These are phyloP conservation scores for Lachnellula willkommii DNA, from an alignment of 2,329 filamentous ascomycete species.

Conservation along the genomic window DNA sequence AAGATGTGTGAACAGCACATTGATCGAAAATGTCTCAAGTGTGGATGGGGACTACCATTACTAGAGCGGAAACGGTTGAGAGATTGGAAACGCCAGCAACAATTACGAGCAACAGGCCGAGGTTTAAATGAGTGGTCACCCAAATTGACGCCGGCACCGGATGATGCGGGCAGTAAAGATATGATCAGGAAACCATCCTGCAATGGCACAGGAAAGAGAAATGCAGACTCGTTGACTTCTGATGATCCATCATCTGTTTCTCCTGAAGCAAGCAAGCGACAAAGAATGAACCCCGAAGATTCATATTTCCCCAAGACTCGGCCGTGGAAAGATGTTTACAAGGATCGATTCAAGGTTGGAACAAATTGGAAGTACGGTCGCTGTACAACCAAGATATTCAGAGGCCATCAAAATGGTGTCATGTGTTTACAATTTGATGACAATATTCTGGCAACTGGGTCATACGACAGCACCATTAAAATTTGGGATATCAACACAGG, in stretches of 20 bases:
- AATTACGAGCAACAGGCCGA: constrained; percentile 58
- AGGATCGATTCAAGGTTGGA: constrained; percentile 89
- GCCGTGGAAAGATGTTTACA: constrained; percentile 97
- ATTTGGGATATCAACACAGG: constrained; percentile 94
- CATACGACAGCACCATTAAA: constrained; percentile 91
- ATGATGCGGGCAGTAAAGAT: constrained; percentile 23
- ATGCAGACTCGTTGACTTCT: constrained; percentile 15
- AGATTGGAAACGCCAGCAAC: constrained; percentile 72
- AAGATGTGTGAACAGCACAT: constrained; percentile 98
- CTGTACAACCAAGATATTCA: constrained; percentile 77
- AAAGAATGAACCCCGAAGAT: constrained; percentile 19
- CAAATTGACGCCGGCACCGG: constrained; percentile 43
- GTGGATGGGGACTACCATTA: constrained; percentile 88
- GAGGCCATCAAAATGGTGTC: constrained; percentile 82
- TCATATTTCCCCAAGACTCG: constrained; percentile 40
- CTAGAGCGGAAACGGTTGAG: constrained; percentile 83
- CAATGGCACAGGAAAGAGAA: constrained; percentile 23
- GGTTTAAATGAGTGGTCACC: constrained; percentile 50
- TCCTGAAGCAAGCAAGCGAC: constrained; percentile 21
- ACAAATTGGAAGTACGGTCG: constrained; percentile 97
- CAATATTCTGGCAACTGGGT: constrained; percentile 85
- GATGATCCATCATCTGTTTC: constrained; percentile 10
- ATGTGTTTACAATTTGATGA: constrained; percentile 70
- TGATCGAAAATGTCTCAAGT: constrained; percentile 87
- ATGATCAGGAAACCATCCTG: constrained; percentile 6